Base-by-base conservation (phyloP, 345 rosid genomes). In the Eutrema japonicum region DNA sequence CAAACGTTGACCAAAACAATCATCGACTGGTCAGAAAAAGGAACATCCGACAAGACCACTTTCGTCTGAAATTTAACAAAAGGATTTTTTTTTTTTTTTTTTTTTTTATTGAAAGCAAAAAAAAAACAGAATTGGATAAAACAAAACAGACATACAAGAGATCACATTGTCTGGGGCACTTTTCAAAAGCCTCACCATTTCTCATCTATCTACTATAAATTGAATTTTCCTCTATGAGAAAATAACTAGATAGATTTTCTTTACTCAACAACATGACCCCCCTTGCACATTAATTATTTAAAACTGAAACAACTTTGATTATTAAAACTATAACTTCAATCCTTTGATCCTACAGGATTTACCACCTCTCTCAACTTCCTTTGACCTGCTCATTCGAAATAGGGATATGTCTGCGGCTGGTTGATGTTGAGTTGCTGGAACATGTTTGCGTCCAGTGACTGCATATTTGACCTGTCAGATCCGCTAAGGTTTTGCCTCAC, bases 1-100 rank as follows among this genome's bases (percentile, higher is more conserved):
- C 10, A 51, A 41, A 51, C 60, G 68, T 60, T 61, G 68, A 61
- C 76, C 61, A 72, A 72, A 62, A 8, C 46, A 61, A 61, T 72
- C 69, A 72, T 51, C 69, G 2, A 62, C 76, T 63, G 76, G 76
- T 72, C 76, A 63, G 76, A 72, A 72, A 62, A 61, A 49, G 53
- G 75, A 50, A 71, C 75, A 41, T n/a, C 62, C 54, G 10, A 62
- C 45, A 71, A 51, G 52, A 51, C 62, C 3, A 11, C 27, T 61
- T 62, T 72, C 27, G 53, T 71, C 4, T 57, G 10, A 13, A 12
- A 0, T 47, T 33, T 33, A 33, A 2, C 16, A 42, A 18, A 18
- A 18, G 18, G 18, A 18, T 18, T 18, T 18, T 18, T 18, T 18
- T 18, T 18, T 18, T 18, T 18, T 18, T 18, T 18, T 18, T 18